Conservation (phyloP, 768 basidiomycete genomes). For the Phlebiopsis flavidoalba region DNA sequence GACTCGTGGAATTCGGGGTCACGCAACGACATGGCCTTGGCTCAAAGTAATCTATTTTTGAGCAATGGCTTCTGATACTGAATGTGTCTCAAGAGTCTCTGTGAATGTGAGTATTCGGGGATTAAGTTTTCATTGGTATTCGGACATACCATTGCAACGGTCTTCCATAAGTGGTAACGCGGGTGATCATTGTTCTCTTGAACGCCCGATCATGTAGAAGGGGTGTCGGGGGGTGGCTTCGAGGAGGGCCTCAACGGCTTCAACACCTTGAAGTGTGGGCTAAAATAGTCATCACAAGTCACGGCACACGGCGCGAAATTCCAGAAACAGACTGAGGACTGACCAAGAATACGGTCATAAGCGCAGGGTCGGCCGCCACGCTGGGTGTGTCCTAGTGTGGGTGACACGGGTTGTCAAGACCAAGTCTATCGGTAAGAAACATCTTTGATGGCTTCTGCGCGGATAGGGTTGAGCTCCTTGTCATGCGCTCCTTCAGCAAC, state of each 20-base stretch:
- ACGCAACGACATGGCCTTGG: constrained; percentile 79
- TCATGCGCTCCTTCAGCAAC: constrained; percentile 97
- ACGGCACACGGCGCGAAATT: neutral
- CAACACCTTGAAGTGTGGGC: constrained; percentile 95
- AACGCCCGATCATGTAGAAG: constrained; percentile 98
- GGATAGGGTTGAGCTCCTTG: constrained; percentile 83
- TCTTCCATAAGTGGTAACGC: constrained; percentile 89
- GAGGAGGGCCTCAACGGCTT: constrained; percentile 86
- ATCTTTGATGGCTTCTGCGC: constrained; percentile 84
- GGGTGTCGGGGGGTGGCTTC: constrained; percentile 83
- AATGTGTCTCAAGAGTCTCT: constrained; percentile 60
- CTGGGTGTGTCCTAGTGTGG: constrained; percentile 94
- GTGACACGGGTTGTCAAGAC: constrained; percentile 95
- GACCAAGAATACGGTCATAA: constrained; percentile 86
- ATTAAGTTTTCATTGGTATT: too few relatives aligned
- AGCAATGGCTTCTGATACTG: constrained; percentile 77
- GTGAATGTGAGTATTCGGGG: neutral
- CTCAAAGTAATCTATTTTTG: constrained; percentile 82
- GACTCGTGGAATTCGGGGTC: constrained; percentile 91
- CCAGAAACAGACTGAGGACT: constrained; percentile 17
- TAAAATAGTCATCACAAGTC: constrained; percentile 26
- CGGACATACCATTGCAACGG: constrained; percentile 71
- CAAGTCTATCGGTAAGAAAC: constrained; percentile 81
- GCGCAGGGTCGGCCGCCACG: constrained; percentile 93
- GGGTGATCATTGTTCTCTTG: constrained; percentile 92